These are phyloP conservation scores for Exsudoporus frostii DNA, from an alignment of 768 basidiomycete species.

Conservation along the genomic window DNA sequence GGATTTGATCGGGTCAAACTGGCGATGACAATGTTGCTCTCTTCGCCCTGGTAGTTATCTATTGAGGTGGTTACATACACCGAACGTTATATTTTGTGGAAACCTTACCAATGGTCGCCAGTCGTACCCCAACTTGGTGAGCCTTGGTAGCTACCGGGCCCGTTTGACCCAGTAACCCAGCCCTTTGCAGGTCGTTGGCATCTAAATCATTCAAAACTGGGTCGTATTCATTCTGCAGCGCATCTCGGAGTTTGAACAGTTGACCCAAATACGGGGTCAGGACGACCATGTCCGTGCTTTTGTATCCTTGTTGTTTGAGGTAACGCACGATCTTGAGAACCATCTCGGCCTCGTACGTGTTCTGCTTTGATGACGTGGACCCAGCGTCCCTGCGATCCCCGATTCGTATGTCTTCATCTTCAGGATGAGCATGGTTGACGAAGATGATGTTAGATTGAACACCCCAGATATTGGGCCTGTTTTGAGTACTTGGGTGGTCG, in stretches of 20 bases:
- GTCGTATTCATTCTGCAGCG: conserved; percentile 46
- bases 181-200: conserved; percentile 52
- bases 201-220: conserved; percentile 66
- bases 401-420: conserved; percentile 44
- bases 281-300: conserved; percentile 55
- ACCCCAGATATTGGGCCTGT: conserved; percentile 52
- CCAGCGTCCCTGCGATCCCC: conserved; percentile 47
- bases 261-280: conserved; percentile 73
- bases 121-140: conserved; percentile 38
- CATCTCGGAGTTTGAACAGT: conserved; percentile 45
- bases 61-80: neutral
- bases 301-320: conserved; percentile 67
- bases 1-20: conserved; percentile 62
- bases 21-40: conserved; percentile 64
- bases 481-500: conserved; percentile 49
- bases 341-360: conserved; percentile 59
- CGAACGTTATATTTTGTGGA: neutral
- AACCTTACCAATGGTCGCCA: conserved; percentile 63
- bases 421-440: conserved; percentile 54
- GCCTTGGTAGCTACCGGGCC: conserved; percentile 40
- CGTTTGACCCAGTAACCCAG: conserved; percentile 46
- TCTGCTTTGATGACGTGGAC: conserved; percentile 57
- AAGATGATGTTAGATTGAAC: conserved; percentile 60
- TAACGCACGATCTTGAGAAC: conserved; percentile 64
- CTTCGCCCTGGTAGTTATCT: conserved; percentile 81